Percentiles rank a stretch among this genome's conserved stretches.
Conservation (phyloP, 495 filamentous ascomycete genomes). For the Podospora pseudocomata region DNA sequence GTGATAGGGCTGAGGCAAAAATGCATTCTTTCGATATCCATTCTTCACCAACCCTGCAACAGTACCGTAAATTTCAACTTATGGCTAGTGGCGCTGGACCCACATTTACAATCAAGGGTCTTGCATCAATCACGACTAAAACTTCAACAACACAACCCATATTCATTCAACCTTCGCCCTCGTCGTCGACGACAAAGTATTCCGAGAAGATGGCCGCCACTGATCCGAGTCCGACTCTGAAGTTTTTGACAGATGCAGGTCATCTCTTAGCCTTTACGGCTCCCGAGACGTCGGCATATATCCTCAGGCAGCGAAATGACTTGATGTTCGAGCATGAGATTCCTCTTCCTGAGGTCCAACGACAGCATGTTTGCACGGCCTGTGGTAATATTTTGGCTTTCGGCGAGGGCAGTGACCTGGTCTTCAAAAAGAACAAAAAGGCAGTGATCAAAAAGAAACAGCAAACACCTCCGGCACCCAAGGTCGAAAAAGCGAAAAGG, state of each 20-base stretch:
- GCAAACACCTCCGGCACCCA: neutral
- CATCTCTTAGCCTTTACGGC: slow-evolving; percentile 45
- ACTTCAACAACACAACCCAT: neutral
- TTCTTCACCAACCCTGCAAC: neutral
- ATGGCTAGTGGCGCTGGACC: neutral
- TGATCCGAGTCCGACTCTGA: slow-evolving; percentile 30
- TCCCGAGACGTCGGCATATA: slow-evolving; percentile 47
- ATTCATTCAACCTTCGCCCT: neutral
- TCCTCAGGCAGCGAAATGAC: slow-evolving; percentile 44
- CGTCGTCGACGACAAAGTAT: neutral
- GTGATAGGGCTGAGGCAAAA: neutral
- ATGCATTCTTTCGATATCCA: neutral
- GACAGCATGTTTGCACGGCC: slow-evolving; percentile 46
- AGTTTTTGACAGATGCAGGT: slow-evolving; percentile 48
- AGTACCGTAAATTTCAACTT: neutral
- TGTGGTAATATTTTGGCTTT: slow-evolving; percentile 52
- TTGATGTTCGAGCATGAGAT: slow-evolving; percentile 44
- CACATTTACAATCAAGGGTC: slow-evolving; percentile 3
- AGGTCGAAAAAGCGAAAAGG: slow-evolving; percentile 5
- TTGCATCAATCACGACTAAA: neutral
- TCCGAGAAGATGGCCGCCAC: slow-evolving; percentile 27
- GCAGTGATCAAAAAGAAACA: slow-evolving; percentile 12
- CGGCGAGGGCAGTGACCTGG: slow-evolving; percentile 39
- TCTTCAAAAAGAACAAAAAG: neutral
- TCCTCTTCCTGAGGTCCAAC: slow-evolving; percentile 39